Base-by-base conservation (phyloP, 352 stramenopile species). In the Blastocystis sp. region DNA sequence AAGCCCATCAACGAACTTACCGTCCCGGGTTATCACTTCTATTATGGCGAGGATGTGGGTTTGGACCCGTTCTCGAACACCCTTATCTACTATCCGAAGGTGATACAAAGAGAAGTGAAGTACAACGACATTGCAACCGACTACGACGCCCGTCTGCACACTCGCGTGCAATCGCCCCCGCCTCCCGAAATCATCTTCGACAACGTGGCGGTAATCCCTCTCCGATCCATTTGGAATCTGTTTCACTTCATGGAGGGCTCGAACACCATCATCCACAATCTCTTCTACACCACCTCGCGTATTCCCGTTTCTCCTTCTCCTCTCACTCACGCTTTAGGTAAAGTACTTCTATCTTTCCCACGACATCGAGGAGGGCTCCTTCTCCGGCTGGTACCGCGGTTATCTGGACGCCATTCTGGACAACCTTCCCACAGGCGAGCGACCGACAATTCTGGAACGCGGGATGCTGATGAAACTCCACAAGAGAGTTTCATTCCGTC, bases 341-440 rank as follows among this genome's bases (percentile, higher is more conserved):
- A n/a, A 50, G 24, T 74, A 50, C 35, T 10, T 74, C 24, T 74
- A 74, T 31, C 37, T 74, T 74, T 74, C 63, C 37, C 63, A 74
- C 35, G 63, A 74, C 63, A 45, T 50, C 21, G 39, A 74, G 26
- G n/a, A 74, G 24, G 63, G 63, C 26, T 74, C 63, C 16, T 74
- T 74, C 63, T 26, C 31, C 19, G 63, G 63, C 9, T 74, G 63
- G 63, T 31, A 37, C 24, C 35, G 35, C 24, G 24, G n/a, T 0
- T 74, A 74, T 41, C 63, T 74, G 21, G 19, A 26, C 29, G 39
- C 63, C 26, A 45, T 74, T 35, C 63, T 74, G 19, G 31, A 31
- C 12, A 26, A 12, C 31, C 35, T 74, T 74, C 35, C 63, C 13
- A 24, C n/a, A 10, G 29, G 39, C 2, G 26, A 74, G 39, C 29